Percentiles rank a stretch among this genome's conserved stretches.
Evolutionary conservation across 495 filamentous ascomycete species (phyloP).

Genomic region (Talaromyces stipitatus): DNA sequence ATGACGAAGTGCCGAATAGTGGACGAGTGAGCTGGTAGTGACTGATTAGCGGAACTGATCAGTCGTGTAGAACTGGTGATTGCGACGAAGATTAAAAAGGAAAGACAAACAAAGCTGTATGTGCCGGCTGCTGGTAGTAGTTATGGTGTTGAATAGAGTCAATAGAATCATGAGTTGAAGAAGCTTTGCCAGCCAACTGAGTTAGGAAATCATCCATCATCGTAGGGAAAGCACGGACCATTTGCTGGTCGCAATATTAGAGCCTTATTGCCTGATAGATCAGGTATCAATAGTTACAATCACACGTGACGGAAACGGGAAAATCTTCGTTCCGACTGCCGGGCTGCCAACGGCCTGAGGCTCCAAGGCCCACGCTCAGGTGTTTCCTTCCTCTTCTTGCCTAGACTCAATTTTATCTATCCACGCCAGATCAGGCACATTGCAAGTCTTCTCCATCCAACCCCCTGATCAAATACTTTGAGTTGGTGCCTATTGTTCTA

Average conservation of each 20-base stretch:
- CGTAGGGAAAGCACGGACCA: background rate
- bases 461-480: background rate
- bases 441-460: background rate
- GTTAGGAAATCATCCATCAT: background rate
- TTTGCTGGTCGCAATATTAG: background rate
- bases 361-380: background rate
- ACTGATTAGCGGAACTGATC: background rate
- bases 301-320: background rate
- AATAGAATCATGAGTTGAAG: background rate
- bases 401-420: background rate
- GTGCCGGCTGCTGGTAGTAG: background rate
- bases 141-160: background rate
- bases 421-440: background rate
- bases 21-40: background rate
- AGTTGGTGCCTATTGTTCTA: background rate
- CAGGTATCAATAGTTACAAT: background rate
- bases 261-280: background rate
- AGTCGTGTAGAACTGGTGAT: background rate
- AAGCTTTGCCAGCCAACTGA: background rate
- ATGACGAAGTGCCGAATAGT: background rate
- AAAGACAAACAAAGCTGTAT: background rate
- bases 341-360: background rate
- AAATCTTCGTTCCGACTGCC: background rate
- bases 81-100: background rate
- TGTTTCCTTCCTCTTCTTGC: background rate